phyloP scores from a whole-genome alignment of 129 eudicot species.

The Gnaphalium uliginosum region DNA sequence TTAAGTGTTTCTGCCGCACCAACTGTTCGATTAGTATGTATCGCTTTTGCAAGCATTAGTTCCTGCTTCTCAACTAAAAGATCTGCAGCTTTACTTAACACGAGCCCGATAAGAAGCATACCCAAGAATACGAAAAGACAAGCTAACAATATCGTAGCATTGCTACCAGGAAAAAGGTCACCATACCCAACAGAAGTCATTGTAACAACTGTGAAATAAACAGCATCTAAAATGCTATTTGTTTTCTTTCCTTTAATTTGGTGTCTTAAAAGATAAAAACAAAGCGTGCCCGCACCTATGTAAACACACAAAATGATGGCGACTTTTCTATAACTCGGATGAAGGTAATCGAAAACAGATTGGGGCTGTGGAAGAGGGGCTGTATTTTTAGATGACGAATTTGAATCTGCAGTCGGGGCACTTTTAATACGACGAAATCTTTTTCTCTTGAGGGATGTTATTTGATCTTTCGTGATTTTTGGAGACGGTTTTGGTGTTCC shows the following conservation, averaged over 20 bases:
- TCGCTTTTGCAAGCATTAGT: constrained; percentile 58
- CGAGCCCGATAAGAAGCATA: constrained; percentile 73
- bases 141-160: constrained; percentile 60
- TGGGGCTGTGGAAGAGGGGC: constrained; percentile 28
- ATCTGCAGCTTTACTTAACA: constrained; percentile 80
- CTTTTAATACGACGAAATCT: constrained; percentile 70
- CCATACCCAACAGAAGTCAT: constrained; percentile 98
- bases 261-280: constrained; percentile 69
- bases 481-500: constrained; percentile 16
- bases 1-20: constrained; percentile 57
- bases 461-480: constrained; percentile 25
- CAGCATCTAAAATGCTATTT: constrained; percentile 59
- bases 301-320: constrained; percentile 49
- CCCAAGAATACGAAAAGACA: constrained; percentile 87
- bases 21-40: constrained; percentile 52
- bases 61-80: constrained; percentile 89
- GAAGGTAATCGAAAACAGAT: constrained; percentile 45
- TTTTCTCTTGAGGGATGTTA: constrained; percentile 44
- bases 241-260: constrained; percentile 67
- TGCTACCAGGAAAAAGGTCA: constrained; percentile 74
- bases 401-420: constrained; percentile 57
- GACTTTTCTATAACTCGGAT: constrained; percentile 65
- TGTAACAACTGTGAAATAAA: constrained; percentile 87
- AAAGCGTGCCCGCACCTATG: constrained; percentile 54
- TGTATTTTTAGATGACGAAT: constrained; percentile 34